Evolutionary conservation across 2,329 filamentous ascomycete species (phyloP), one percentile per base, ranked within the genome.

Genomic region (Lachnellula occidentalis): DNA sequence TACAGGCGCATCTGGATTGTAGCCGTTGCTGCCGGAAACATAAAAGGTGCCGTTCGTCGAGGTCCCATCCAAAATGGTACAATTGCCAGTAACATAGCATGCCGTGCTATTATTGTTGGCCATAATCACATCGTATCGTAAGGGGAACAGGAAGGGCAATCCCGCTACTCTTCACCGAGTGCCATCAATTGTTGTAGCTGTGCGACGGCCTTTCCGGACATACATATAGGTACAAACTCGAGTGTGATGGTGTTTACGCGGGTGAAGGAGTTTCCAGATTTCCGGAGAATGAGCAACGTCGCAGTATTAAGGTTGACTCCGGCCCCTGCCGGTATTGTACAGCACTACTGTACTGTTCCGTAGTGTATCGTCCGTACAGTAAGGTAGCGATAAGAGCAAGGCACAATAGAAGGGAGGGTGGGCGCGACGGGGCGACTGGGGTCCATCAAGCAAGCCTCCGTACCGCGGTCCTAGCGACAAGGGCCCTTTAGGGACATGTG

Each of bases 1-100:
- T 2, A 63, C 60, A 7, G 65, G 63, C 1, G 57, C 56, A 45
- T 54, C 58, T 5, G 64, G 60, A 51, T 68, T 54, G 53, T 64
- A 68, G 22, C 56, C 55, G 14, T 43, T 19, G 19, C 4, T 22
- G n/a, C 41, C 41, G 21, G 53, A 53, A 14, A 61, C 55, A 51
- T 46, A 58, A 22, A 54, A 39, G 2, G 61, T 64, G 15, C 60
- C 60, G 51, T 63, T 64, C 4, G 62, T 63, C 12, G 48, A 50
- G 2, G 56, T 19, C 4, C 59, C 58, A 34, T 47, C 46, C 11
- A 62, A 6, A 27, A 64, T 60, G 3, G 54, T 55, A 45, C 62
- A 64, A 36, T 56, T 60, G 17, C 55, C 50, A 14, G 41, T 53
- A 2, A 55, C 27, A 27, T 56, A 57, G 50, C 58, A 62, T n/a